Evolutionary conservation across 2,329 filamentous ascomycete genomes (phyloP).

Genomic region (Emergomyces pasteurianus): DNA sequence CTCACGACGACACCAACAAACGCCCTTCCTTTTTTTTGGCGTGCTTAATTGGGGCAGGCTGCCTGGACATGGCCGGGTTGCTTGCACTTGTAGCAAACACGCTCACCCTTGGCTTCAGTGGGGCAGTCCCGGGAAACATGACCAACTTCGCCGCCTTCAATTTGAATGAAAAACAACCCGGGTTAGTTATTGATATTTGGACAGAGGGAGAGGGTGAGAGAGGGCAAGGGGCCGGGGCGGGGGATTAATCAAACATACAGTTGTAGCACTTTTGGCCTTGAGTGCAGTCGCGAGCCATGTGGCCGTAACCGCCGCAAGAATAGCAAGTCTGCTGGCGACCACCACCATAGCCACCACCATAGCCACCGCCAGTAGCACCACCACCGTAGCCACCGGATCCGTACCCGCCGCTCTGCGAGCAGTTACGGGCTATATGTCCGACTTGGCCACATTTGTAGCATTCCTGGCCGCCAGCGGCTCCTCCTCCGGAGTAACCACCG

Average conservation of each 20-base stretch:
- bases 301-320: constrained; percentile 91
- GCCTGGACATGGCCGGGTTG: constrained; percentile 84
- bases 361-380: constrained; percentile 27
- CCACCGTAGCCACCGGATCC: constrained; percentile 37
- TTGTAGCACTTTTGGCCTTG: constrained; percentile 99
- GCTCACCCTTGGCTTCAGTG: constrained; percentile 79
- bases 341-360: constrained; percentile 35
- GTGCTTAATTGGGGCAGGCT: constrained; percentile 69
- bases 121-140: constrained; percentile 95
- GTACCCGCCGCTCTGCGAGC: constrained; percentile 39
- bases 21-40: not conserved
- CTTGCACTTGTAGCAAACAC: constrained; percentile 97
- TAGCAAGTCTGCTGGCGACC: constrained; percentile 78
- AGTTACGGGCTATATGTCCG: constrained; percentile 79
- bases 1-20: not conserved
- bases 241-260: constrained; percentile 44
- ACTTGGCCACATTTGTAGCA: constrained; percentile 98
- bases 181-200: not conserved
- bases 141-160: constrained; percentile 65
- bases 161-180: not conserved
- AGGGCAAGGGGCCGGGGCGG: not conserved
- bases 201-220: not conserved
- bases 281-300: constrained; percentile 97
- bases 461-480: constrained; percentile 44
- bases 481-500: constrained; percentile 32